Conservation (phyloP, 208 protist species). For the Acanthamoeba triangularis region DNA sequence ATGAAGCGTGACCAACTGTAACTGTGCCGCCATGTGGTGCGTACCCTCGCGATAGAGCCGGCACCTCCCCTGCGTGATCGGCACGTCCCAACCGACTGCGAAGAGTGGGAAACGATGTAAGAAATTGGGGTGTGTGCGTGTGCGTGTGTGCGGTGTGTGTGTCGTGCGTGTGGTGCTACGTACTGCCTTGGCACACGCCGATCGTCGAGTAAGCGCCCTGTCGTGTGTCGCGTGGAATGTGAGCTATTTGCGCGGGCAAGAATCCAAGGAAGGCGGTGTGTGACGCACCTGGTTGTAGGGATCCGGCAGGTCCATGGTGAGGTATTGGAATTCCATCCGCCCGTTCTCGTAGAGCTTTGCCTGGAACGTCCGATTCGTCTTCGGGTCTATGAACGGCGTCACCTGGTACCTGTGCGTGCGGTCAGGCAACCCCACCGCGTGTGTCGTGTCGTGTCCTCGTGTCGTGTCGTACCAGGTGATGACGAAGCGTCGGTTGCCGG, state of each 20-base stretch:
- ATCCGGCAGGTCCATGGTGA: constrained; percentile 41
- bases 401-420: not conserved
- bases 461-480: constrained; percentile 3
- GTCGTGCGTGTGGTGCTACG: not conserved
- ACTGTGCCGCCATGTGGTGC: not conserved
- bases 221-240: not conserved
- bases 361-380: constrained; percentile 41
- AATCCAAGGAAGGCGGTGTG: not conserved
- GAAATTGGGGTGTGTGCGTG: too few species aligned
- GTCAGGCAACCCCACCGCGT: not conserved
- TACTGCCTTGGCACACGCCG: constrained; percentile 37
- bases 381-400: constrained; percentile 36
- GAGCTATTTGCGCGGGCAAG: too few species aligned
- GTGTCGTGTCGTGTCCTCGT: too few species aligned
- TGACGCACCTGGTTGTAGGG: not conserved
- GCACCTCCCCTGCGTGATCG: constrained; percentile 40
- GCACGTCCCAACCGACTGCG: constrained; percentile 41
- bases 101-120: not conserved
- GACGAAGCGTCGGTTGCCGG: not conserved
- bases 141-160: too few species aligned
- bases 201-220: constrained; percentile 20
- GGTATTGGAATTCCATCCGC: constrained; percentile 54
- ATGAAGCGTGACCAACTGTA: not conserved
- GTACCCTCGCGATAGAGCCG: constrained; percentile 11
- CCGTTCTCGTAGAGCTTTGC: constrained; percentile 37